A percentile compares a stretch with the other conserved stretches of the same genome.
Evolutionary conservation across 768 basidiomycete species (phyloP).

Genomic region (Mycena albidolilacea): DNA sequence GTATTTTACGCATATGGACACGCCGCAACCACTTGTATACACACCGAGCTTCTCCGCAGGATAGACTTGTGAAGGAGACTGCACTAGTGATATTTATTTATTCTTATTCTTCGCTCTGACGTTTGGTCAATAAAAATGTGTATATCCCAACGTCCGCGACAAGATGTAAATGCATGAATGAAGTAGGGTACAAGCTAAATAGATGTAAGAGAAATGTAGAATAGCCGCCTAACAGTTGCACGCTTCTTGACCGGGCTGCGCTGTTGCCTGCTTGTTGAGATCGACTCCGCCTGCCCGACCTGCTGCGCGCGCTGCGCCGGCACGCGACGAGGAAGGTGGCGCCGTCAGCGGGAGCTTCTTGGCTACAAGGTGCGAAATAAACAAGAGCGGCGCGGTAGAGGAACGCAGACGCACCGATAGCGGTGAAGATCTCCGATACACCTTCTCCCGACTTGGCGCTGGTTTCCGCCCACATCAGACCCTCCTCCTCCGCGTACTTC

Average conservation of each 20-base stretch:
- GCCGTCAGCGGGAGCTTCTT: conserved; percentile 92
- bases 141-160: conserved; percentile 59
- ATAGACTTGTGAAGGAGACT: background rate
- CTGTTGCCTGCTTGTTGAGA: conserved; percentile 76
- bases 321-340: conserved; percentile 74
- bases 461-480: conserved; percentile 93
- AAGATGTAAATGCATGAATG: conserved; percentile 44
- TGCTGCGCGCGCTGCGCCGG: conserved; percentile 64
- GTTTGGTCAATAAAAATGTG: conserved; percentile 44
- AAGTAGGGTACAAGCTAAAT: conserved; percentile 52
- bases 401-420: conserved; percentile 73
- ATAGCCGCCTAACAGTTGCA: conserved; percentile 78
- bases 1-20: conserved; percentile 24
- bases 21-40: background rate
- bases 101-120: background rate
- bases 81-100: background rate
- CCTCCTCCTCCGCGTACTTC: conserved; percentile 94
- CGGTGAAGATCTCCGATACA: conserved; percentile 87
- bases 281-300: conserved; percentile 78
- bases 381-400: conserved; percentile 20
- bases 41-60: background rate
- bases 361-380: conserved; percentile 58
- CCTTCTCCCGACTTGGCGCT: conserved; percentile 93
- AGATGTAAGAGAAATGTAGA: conserved; percentile 42
- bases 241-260: conserved; percentile 69